These are phyloP conservation scores for Dissophora globulifera DNA, from an alignment of 192 early-diverging fungal genomes.

Conservation along the genomic window DNA sequence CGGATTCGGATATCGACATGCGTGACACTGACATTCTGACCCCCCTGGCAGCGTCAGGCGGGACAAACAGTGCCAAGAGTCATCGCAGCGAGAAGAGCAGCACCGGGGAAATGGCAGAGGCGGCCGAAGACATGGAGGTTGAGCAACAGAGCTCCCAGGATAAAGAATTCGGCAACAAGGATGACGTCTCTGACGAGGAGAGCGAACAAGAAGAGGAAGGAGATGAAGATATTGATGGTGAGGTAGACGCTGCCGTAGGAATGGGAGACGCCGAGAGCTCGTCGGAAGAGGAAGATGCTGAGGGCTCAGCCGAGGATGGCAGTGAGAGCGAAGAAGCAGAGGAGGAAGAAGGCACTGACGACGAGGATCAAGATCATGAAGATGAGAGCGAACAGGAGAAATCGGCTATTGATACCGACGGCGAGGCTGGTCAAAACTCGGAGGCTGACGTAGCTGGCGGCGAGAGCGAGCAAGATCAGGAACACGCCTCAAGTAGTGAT, in stretches of 20 bases:
- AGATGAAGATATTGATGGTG: slow-evolving; percentile 6
- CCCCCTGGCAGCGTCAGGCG: too few species aligned
- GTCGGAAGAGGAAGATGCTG: slow-evolving; percentile 3
- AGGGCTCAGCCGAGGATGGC: not conserved
- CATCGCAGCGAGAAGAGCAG: not conserved
- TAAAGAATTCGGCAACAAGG: not conserved
- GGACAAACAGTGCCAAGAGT: not conserved
- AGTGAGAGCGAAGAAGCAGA: not conserved
- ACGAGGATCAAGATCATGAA: not conserved
- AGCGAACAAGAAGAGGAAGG: slow-evolving; percentile 16
- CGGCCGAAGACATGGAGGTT: slow-evolving; percentile 3
- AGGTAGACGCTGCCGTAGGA: not conserved
- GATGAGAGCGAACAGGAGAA: not conserved
- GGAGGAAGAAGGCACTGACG: slow-evolving; percentile 3
- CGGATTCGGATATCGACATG: slow-evolving; percentile 3
- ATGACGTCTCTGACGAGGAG: slow-evolving; percentile 1
- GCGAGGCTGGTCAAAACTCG: too few species aligned
- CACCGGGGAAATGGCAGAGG: slow-evolving; percentile 3
- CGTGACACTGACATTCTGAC: too few species aligned
- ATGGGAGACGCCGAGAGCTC: not conserved
- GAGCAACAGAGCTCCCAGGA: not conserved
- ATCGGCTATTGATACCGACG: too few species aligned
- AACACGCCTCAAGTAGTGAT: too few species aligned
- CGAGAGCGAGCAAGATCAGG: too few species aligned
- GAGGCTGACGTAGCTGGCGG: too few species aligned